Evolutionary conservation across 192 early-diverging fungal species (phyloP).

Genomic region (Pecoramyces ruminantium): DNA sequence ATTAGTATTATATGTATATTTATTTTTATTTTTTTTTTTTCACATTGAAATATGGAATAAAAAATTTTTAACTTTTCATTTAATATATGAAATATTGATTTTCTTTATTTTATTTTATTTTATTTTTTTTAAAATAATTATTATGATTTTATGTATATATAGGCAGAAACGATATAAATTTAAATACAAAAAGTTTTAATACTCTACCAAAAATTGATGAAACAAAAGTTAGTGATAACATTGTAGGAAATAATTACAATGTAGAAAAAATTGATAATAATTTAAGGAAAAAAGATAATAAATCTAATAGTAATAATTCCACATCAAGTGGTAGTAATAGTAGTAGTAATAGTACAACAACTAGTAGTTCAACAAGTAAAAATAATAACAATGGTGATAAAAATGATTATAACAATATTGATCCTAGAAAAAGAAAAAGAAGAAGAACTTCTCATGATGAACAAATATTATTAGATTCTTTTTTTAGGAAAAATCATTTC

Average conservation of each 20-base stretch:
- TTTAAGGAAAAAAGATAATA: too few species aligned
- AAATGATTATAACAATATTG: neutral
- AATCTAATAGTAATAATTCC: neutral
- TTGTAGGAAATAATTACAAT: too few species aligned
- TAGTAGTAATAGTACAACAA: neutral
- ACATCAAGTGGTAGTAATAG: neutral
- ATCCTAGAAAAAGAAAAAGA: neutral
- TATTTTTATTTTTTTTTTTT: too few species aligned
- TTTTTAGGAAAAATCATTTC: constrained; percentile 42
- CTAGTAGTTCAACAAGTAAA: neutral
- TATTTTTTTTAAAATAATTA: too few species aligned
- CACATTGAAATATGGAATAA: too few species aligned
- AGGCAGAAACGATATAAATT: too few species aligned
- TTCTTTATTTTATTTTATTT: too few species aligned
- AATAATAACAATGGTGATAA: neutral
- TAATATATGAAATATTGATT: too few species aligned
- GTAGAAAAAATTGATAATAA: too few species aligned
- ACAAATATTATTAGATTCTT: neutral
- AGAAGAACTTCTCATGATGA: neutral
- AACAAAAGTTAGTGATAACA: neutral
- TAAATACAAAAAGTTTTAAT: neutral
- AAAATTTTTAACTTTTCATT: too few species aligned
- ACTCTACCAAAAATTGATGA: neutral
- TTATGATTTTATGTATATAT: too few species aligned
- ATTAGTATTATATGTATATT: too few species aligned